phyloP scores from a whole-genome alignment of 208 protist genomes.

The Hexamita inflata region DNA sequence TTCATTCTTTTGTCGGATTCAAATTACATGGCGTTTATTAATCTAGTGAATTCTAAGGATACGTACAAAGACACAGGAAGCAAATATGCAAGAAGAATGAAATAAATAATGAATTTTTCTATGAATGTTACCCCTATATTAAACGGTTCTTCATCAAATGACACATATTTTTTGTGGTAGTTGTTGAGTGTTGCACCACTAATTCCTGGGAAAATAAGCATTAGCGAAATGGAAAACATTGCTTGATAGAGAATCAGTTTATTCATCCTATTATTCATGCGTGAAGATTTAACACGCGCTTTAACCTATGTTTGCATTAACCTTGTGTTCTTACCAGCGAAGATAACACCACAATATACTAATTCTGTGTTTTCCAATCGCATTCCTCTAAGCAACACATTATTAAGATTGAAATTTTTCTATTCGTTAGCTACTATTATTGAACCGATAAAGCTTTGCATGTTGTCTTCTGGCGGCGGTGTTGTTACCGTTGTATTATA shows the following conservation, averaged over 20 bases:
- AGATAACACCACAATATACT: neutral
- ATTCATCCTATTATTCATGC: neutral
- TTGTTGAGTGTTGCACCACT: neutral
- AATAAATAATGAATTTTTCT: neutral
- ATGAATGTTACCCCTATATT: no score
- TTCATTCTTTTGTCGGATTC: neutral
- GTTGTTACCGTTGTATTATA: no score
- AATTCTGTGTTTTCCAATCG: neutral
- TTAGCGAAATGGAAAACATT: neutral
- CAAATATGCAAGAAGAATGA: neutral
- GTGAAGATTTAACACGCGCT: neutral
- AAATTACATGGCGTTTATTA: neutral
- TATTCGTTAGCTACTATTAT: no score
- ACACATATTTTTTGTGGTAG: neutral
- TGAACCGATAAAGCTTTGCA: no score
- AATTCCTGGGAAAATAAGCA: neutral
- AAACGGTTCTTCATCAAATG: neutral
- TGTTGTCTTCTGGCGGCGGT: no score
- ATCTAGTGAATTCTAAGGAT: neutral
- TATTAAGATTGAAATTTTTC: neutral
- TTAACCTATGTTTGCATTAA: neutral
- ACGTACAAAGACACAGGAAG: neutral
- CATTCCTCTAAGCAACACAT: neutral
- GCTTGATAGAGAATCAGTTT: neutral
- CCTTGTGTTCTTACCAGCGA: neutral